These are phyloP conservation scores for Claviceps africana DNA, from an alignment of 2,329 filamentous ascomycete species.

Conservation along the genomic window DNA sequence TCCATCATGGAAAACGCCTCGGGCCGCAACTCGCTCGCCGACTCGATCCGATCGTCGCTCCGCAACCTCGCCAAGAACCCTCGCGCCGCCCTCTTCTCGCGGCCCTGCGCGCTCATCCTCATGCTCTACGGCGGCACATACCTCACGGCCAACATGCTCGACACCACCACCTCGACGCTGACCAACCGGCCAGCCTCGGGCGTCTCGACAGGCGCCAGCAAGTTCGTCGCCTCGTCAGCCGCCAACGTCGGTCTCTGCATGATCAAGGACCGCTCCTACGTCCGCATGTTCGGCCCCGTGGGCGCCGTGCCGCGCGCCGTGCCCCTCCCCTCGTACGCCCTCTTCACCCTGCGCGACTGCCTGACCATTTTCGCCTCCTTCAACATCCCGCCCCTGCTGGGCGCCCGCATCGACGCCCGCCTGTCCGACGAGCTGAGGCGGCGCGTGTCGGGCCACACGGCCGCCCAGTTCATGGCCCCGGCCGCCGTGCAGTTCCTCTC, in stretches of 20 bases:
- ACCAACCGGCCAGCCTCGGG: constrained; percentile 39
- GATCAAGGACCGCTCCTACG: constrained; percentile 81
- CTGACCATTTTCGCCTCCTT: constrained; percentile 86
- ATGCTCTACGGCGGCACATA: constrained; percentile 81
- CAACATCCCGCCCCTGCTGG: constrained; percentile 71
- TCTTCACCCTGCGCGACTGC: constrained; percentile 74
- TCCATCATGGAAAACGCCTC: constrained; percentile 75
- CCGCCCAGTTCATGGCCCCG: constrained; percentile 70
- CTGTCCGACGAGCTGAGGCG: constrained; percentile 34
- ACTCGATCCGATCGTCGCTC: constrained; percentile 47
- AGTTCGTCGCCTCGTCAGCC: constrained; percentile 68
- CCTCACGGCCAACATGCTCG: constrained; percentile 72
- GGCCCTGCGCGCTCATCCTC: constrained; percentile 56
- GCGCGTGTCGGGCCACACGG: constrained; percentile 36
- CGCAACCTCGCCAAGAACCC: constrained; percentile 43
- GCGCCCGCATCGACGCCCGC: constrained; percentile 47
- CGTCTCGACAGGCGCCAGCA: constrained; percentile 60
- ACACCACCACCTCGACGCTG: constrained; percentile 60
- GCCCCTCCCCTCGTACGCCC: constrained; percentile 54
- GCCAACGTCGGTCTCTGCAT: constrained; percentile 77
- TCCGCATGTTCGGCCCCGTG: constrained; percentile 61
- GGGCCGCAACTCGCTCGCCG: constrained; percentile 44
- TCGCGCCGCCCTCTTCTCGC: constrained; percentile 45
- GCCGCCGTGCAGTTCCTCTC: constrained; percentile 65
- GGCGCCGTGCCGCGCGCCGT: constrained; percentile 40